phyloP scores from a whole-genome alignment of 2,329 filamentous ascomycete species.

The Alternaria gaisen region DNA sequence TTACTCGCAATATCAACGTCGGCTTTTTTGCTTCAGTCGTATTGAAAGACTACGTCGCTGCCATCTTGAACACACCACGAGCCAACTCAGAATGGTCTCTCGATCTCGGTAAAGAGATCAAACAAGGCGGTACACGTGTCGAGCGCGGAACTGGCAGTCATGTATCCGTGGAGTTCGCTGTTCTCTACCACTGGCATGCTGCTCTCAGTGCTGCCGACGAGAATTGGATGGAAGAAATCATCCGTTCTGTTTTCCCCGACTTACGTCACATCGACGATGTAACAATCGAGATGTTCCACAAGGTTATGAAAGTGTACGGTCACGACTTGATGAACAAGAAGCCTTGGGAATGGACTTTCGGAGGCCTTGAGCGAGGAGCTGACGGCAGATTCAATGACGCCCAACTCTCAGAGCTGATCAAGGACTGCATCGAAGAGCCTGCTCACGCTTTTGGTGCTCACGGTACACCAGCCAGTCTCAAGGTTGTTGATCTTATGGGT shows the following conservation, averaged over 20 bases:
- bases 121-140: constrained; percentile 67
- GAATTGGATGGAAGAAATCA: constrained; percentile 74
- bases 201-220: constrained; percentile 78
- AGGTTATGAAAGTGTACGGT: constrained; percentile 44
- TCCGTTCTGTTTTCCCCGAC: constrained; percentile 32
- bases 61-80: constrained; percentile 76
- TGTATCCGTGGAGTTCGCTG: constrained; percentile 86
- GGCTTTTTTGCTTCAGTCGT: constrained; percentile 69
- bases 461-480: constrained; percentile 76
- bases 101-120: constrained; percentile 70
- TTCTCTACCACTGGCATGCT: constrained; percentile 87
- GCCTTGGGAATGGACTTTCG: constrained; percentile 73
- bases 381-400: constrained; percentile 78
- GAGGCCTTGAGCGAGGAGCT: constrained; percentile 67
- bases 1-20: constrained; percentile 66
- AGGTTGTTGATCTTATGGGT: constrained; percentile 78
- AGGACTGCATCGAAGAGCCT: constrained; percentile 73
- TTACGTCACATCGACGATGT: constrained; percentile 43
- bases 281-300: constrained; percentile 48
- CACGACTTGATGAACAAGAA: constrained; percentile 70
- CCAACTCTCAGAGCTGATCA: constrained; percentile 75
- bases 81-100: constrained; percentile 81
- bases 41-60: constrained; percentile 79
- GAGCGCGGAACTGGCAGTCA: constrained; percentile 76
- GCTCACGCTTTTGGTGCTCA: constrained; percentile 64